A percentile compares a stretch with the other conserved stretches of the same genome.
Evolutionary conservation across 2,329 filamentous ascomycete genomes (phyloP).

Genomic region (Lachnellula suecica): DNA sequence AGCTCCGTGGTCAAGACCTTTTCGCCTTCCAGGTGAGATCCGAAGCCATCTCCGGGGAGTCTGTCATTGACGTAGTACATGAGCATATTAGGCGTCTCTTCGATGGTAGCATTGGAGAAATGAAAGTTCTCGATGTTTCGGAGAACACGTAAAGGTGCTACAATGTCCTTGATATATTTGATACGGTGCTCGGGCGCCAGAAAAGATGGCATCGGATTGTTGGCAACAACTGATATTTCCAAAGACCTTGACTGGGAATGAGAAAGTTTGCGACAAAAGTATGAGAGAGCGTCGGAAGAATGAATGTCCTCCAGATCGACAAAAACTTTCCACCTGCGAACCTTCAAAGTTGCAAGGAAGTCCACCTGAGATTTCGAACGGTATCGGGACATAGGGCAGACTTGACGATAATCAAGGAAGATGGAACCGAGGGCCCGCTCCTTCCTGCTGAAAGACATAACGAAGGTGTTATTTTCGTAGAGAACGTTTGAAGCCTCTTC

Average conservation of each 20-base stretch:
- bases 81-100: not conserved
- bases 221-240: not conserved
- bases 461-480: constrained; percentile 11
- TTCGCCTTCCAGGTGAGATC: no score
- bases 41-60: no score
- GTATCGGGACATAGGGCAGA: no score
- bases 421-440: no score
- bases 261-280: not conserved
- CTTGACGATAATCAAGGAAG: no score
- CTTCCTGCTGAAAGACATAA: constrained; percentile 12
- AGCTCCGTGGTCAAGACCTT: no score
- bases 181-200: no score
- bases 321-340: not conserved
- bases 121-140: not conserved
- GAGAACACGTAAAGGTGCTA: no score
- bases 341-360: not conserved
- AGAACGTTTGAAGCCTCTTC: constrained; percentile 8
- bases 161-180: no score
- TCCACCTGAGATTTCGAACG: no score
- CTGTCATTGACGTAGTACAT: no score
- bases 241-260: not conserved
- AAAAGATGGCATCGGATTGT: no score
- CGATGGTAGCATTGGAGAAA: not conserved
- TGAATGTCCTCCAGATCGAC: not conserved
- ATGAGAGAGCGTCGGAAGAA: not conserved